These are phyloP conservation scores for Pseudogymnoascus sp. DNA, from an alignment of 2,329 filamentous ascomycete genomes.

Conservation along the genomic window DNA sequence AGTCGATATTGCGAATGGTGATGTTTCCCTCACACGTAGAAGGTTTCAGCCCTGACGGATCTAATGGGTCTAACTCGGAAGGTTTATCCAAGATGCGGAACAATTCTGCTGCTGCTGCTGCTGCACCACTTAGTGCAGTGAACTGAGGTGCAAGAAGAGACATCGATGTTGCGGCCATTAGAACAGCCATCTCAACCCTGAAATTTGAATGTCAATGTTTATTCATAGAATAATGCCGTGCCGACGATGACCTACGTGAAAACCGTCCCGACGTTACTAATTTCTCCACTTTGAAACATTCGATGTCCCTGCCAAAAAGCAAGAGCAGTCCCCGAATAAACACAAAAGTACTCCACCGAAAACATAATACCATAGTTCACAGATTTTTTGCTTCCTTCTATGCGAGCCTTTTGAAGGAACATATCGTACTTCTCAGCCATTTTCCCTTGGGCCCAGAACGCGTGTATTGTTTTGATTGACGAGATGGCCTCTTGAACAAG, in stretches of 20 bases:
- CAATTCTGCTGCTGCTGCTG: slow-evolving; percentile 38
- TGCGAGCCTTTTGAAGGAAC: slow-evolving; percentile 34
- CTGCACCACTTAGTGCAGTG: slow-evolving; percentile 38
- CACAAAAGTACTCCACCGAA: slow-evolving; percentile 38
- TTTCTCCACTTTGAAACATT: slow-evolving; percentile 39
- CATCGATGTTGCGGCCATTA: slow-evolving; percentile 38
- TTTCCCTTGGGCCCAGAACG: slow-evolving; percentile 41
- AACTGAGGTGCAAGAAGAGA: slow-evolving; percentile 41
- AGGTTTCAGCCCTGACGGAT: slow-evolving; percentile 27
- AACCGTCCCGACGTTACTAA: slow-evolving; percentile 37
- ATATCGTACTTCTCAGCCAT: slow-evolving; percentile 35
- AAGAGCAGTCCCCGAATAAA: slow-evolving; percentile 40
- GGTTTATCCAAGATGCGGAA: slow-evolving; percentile 41
- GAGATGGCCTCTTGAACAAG: slow-evolving; percentile 43
- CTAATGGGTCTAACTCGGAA: slow-evolving; percentile 37
- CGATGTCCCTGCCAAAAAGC: slow-evolving; percentile 45
- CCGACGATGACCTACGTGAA: slow-evolving; percentile 33
- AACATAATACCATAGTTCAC: slow-evolving; percentile 37
- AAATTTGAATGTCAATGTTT: neutral
- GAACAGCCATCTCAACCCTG: slow-evolving; percentile 40
- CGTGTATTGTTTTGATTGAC: slow-evolving; percentile 41
- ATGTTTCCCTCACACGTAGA: slow-evolving; percentile 24
- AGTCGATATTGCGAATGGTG: slow-evolving; percentile 29
- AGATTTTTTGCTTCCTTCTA: slow-evolving; percentile 36
- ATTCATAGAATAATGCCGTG: neutral